phyloP scores from a whole-genome alignment of 371 early-diverging fungal species.

The Caulochytrium protostelioides region DNA sequence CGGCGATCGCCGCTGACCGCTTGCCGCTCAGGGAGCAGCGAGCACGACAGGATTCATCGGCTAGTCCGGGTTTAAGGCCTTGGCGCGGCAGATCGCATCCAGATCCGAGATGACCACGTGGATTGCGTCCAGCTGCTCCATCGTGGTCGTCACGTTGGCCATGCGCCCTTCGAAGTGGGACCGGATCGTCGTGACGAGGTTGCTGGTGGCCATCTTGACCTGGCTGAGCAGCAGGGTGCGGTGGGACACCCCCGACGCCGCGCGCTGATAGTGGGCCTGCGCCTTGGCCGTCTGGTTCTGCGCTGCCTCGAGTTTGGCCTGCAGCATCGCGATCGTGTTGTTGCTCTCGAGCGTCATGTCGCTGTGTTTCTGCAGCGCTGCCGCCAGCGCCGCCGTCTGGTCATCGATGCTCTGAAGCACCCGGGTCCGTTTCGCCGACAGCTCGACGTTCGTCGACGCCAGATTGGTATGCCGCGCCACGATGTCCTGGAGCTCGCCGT shows the following conservation, averaged over 20 bases:
- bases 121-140: too few species aligned
- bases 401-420: neutral
- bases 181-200: too few species aligned
- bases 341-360: slow-evolving; percentile 26
- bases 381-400: neutral
- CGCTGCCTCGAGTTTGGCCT: slow-evolving; percentile 22
- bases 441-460: slow-evolving; percentile 27
- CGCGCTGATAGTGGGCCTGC: slow-evolving; percentile 23
- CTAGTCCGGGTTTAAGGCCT: too few species aligned
- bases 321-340: slow-evolving; percentile 29
- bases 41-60: too few species aligned
- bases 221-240: slow-evolving; percentile 28
- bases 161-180: too few species aligned
- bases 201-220: slow-evolving; percentile 21
- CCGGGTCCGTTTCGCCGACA: slow-evolving; percentile 20
- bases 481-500: slow-evolving; percentile 30
- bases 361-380: slow-evolving; percentile 18
- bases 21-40: too few species aligned
- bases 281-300: slow-evolving; percentile 15
- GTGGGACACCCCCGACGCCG: slow-evolving; percentile 19
- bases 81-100: too few species aligned
- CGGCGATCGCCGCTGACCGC: too few species aligned
- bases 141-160: too few species aligned
- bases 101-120: too few species aligned
- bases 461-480: slow-evolving; percentile 27